These are phyloP conservation scores for Aleurites moluccanus DNA, from an alignment of 441 rosid species.

Conservation along the genomic window DNA sequence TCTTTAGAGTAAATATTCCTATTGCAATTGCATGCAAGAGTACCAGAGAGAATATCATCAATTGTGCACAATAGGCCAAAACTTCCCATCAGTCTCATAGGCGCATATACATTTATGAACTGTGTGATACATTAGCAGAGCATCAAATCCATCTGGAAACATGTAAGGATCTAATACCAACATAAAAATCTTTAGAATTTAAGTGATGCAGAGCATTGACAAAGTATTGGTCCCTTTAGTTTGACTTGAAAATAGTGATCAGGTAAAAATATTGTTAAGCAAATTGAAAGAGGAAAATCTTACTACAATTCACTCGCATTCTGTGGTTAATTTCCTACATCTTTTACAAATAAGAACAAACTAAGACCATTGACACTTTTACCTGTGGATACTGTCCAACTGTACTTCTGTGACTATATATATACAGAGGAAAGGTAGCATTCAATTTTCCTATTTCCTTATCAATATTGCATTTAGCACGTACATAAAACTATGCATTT, in stretches of 20 bases:
- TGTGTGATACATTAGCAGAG: slow-evolving; percentile 37
- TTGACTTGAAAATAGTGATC: slow-evolving; percentile 3
- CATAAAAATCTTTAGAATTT: slow-evolving; percentile 5
- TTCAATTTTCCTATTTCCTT: not conserved
- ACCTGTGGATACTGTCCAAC: not conserved
- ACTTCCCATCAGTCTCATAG: slow-evolving; percentile 87
- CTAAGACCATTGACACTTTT: not conserved
- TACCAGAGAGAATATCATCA: slow-evolving; percentile 81
- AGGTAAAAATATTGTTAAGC: not conserved
- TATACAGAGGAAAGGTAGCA: not conserved
- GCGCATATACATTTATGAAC: slow-evolving; percentile 83
- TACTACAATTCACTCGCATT: not conserved
- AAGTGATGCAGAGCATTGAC: not conserved
- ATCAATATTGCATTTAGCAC: not conserved
- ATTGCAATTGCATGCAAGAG: slow-evolving; percentile 93
- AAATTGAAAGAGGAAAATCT: not conserved
- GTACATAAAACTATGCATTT: not conserved
- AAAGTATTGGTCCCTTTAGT: slow-evolving; percentile 10
- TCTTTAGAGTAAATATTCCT: slow-evolving; percentile 79
- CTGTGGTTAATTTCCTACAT: not conserved
- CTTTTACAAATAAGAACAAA: not conserved
- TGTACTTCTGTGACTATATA: not conserved
- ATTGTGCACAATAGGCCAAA: slow-evolving; percentile 95
- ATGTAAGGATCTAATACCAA: not conserved
- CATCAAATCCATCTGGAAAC: slow-evolving; percentile 19